These are phyloP conservation scores for Pichia sp. DNA, from an alignment of 1,139 yeast species.

Conservation along the genomic window DNA sequence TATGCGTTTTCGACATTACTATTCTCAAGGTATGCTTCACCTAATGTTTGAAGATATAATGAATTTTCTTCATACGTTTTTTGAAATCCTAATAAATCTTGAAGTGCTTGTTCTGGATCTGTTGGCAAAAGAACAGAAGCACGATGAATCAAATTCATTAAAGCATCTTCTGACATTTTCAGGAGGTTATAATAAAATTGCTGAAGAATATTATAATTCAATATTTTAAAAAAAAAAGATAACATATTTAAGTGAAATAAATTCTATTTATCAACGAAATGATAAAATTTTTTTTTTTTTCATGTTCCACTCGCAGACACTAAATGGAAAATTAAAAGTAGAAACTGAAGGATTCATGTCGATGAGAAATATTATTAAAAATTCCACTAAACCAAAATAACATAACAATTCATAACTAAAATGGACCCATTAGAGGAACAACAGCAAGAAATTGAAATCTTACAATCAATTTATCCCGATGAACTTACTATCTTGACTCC, in stretches of 20 bases:
- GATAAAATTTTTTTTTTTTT: no score
- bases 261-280: no score
- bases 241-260: no score
- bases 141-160: constrained; percentile 20
- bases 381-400: neutral
- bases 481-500: constrained; percentile 50
- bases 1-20: constrained; percentile 78
- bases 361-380: neutral
- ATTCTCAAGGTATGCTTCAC: constrained; percentile 72
- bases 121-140: constrained; percentile 34
- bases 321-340: neutral
- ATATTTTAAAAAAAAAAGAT: no score
- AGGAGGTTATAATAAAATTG: no score
- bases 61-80: constrained; percentile 30
- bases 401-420: neutral
- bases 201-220: no score
- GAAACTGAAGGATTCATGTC: constrained; percentile 5
- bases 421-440: constrained; percentile 79
- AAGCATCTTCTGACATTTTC: constrained; percentile 12
- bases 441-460: constrained; percentile 70
- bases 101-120: constrained; percentile 37
- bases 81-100: constrained; percentile 32
- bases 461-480: constrained; percentile 89
- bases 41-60: constrained; percentile 44
- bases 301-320: no score